phyloP scores from a whole-genome alignment of 2,329 filamentous ascomycete genomes.

The Exophiala lecanii-corni region DNA sequence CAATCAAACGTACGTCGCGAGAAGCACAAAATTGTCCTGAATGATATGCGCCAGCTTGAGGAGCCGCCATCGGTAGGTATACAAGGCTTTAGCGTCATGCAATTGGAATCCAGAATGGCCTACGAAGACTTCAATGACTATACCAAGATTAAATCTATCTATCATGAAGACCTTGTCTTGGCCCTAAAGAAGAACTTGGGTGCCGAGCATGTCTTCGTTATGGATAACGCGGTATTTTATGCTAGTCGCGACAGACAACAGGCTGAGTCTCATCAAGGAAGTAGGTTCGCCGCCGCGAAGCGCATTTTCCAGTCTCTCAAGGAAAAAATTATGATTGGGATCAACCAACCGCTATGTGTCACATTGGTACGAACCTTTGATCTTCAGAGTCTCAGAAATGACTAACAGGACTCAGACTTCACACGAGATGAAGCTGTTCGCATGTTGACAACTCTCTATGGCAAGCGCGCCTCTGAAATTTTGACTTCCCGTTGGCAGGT shows the following conservation, averaged over 20 bases:
- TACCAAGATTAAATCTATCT: slow-evolving; percentile 5
- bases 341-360: too few relatives aligned
- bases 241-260: background rate
- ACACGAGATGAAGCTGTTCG: too few relatives aligned
- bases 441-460: too few relatives aligned
- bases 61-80: background rate
- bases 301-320: background rate
- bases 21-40: background rate
- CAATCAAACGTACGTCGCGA: slow-evolving; percentile 2
- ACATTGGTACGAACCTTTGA: too few relatives aligned
- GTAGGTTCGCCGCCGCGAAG: slow-evolving; percentile 1
- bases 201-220: slow-evolving; percentile 6
- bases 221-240: slow-evolving; percentile 1
- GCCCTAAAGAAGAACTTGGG: slow-evolving; percentile 2
- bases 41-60: slow-evolving; percentile 1
- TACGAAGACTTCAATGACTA: slow-evolving; percentile 9
- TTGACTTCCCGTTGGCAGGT: too few relatives aligned
- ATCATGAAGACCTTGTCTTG: slow-evolving; percentile 2
- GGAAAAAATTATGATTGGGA: too few relatives aligned
- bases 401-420: too few relatives aligned
- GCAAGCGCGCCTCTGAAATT: too few relatives aligned
- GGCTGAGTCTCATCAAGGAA: slow-evolving; percentile 1
- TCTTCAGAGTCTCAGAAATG: too few relatives aligned
- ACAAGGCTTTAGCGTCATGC: slow-evolving; percentile 2
- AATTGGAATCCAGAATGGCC: slow-evolving; percentile 3